Evolutionary conservation across 371 early-diverging fungal species (phyloP).

Genomic region (Rhizopus microsporus): DNA sequence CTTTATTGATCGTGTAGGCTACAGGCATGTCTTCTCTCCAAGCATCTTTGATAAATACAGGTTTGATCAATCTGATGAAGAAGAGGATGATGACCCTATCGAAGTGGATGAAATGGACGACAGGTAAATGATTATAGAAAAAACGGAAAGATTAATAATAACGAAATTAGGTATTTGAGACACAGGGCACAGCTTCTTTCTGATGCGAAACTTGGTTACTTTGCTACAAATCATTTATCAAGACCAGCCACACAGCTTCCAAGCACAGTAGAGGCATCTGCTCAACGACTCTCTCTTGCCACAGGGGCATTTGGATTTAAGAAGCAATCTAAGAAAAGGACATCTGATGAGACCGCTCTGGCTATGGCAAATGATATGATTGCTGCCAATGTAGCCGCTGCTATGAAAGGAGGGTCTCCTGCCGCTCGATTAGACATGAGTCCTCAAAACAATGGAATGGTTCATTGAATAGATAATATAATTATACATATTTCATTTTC

Average conservation of each 20-base stretch:
- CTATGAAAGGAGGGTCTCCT: constrained; percentile 20
- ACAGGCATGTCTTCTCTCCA: constrained; percentile 1
- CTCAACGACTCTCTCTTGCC: constrained; percentile 19
- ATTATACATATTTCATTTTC: no score
- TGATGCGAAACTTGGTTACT: constrained; percentile 55
- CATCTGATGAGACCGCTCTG: constrained; percentile 47
- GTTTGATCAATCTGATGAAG: constrained; percentile 25
- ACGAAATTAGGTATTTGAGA: constrained; percentile 25
- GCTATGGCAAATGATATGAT: constrained; percentile 54
- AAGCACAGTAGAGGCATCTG: background rate
- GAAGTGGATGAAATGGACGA: constrained; percentile 33
- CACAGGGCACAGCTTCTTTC: constrained; percentile 53
- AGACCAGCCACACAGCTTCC: no score
- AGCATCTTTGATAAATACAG: no score
- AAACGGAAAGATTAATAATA: no score
- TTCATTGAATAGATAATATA: no score
- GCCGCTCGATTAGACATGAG: background rate
- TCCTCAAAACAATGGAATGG: no score
- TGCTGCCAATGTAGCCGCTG: constrained; percentile 50
- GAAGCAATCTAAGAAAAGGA: constrained; percentile 26
- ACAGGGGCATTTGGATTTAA: constrained; percentile 15
- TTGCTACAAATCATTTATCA: constrained; percentile 40
- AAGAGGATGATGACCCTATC: constrained; percentile 1
- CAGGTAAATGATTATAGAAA: background rate
- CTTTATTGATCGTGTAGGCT: constrained; percentile 52